A percentile compares a stretch with the other conserved stretches of the same genome.
Evolutionary conservation across 73 alveolate genomes (phyloP).

Genomic region (Diophrys sp.): DNA sequence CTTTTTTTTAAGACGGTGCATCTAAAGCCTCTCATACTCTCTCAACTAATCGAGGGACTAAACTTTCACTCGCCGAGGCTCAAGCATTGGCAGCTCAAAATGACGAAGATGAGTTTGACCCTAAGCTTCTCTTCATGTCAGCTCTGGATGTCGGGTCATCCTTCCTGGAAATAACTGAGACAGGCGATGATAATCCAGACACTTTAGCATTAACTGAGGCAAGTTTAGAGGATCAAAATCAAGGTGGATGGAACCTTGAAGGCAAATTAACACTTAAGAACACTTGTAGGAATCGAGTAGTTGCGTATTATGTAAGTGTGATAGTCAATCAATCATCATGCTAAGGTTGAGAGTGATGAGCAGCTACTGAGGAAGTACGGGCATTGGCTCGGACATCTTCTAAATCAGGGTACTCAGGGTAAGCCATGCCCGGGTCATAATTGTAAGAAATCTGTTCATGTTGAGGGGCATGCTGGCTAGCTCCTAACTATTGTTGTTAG

Average conservation of each 20-base stretch:
- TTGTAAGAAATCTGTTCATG: too few species aligned
- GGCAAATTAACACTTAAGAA: neutral
- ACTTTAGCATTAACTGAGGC: neutral
- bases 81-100: neutral
- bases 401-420: too few species aligned
- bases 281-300: neutral
- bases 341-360: too few species aligned
- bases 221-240: neutral
- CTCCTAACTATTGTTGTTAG: too few species aligned
- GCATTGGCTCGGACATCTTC: too few species aligned
- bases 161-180: neutral
- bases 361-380: too few species aligned
- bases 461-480: too few species aligned
- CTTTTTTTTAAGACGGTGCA: neutral
- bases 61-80: too few species aligned
- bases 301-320: neutral
- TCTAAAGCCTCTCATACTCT: neutral
- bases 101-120: neutral
- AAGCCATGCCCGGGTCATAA: too few species aligned
- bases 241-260: neutral
- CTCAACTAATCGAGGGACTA: too few species aligned
- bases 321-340: too few species aligned
- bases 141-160: conserved; percentile 1
- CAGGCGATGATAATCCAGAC: neutral
- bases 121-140: neutral